A percentile compares a stretch with the other conserved stretches of the same genome.
phyloP scores from a whole-genome alignment of 1,284 basidiomycete species.

The Boletus sp. region DNA sequence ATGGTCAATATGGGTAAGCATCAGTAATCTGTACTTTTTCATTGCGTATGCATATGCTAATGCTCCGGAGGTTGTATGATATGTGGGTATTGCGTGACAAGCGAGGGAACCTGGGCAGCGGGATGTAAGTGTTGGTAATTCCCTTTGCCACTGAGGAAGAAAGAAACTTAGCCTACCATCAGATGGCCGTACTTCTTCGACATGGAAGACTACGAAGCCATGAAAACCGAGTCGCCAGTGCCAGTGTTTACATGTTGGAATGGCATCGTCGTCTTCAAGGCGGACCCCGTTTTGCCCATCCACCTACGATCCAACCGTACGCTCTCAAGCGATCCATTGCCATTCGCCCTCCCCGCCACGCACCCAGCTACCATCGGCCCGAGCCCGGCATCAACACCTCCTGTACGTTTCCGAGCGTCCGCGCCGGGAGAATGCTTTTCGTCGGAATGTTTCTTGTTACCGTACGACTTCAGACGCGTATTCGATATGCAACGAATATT shows the following conservation, averaged over 20 bases:
- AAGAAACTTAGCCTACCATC: not conserved
- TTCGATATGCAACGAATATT: constrained; percentile 41
- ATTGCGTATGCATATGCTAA: constrained; percentile 2
- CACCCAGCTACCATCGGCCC: constrained; percentile 26
- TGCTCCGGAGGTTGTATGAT: constrained; percentile 25
- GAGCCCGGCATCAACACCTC: constrained; percentile 40
- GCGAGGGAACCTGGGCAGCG: constrained; percentile 21
- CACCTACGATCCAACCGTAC: constrained; percentile 37
- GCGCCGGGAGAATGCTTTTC: constrained; percentile 49
- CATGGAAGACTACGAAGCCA: constrained; percentile 37
- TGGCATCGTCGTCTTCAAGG: constrained; percentile 54
- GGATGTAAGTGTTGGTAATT: constrained; percentile 15
- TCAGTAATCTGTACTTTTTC: not conserved
- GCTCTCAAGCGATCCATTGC: constrained; percentile 34
- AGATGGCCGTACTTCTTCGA: constrained; percentile 61
- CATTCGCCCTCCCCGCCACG: constrained; percentile 17
- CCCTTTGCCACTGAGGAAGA: not conserved
- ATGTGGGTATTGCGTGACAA: constrained; percentile 33
- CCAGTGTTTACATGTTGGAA: constrained; percentile 64
- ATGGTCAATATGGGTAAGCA: constrained; percentile 42
- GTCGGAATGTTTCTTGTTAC: constrained; percentile 57
- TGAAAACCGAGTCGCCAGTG: constrained; percentile 47
- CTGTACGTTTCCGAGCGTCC: constrained; percentile 51
- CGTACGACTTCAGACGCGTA: constrained; percentile 57
- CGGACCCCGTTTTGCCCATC: constrained; percentile 49